Conservation (phyloP, 331 rosid genomes). For the Quercus tomentella region DNA sequence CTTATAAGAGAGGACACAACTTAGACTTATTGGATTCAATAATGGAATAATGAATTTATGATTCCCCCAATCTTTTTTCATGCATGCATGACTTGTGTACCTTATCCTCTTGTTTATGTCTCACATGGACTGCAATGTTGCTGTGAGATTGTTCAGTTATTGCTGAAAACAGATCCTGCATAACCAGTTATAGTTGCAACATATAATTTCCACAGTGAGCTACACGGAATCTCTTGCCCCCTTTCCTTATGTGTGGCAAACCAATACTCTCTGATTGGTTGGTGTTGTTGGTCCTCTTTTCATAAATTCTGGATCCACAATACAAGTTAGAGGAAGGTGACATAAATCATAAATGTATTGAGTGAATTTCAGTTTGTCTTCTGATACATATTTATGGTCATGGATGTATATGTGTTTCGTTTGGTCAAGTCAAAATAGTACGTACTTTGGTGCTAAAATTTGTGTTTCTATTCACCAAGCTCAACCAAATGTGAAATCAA, state of each 20-base stretch:
- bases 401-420: too few relatives aligned
- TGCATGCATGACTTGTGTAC: neutral
- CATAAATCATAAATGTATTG: neutral
- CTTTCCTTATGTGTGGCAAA: neutral
- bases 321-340: neutral
- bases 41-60: constrained; percentile 19
- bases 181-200: constrained; percentile 1
- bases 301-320: neutral
- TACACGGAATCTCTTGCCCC: neutral
- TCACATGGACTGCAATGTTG: constrained; percentile 1
- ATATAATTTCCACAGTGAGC: neutral
- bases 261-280: neutral
- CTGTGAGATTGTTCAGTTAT: neutral
- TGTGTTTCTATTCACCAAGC: too few relatives aligned
- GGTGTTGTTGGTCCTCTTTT: neutral
- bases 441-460: too few relatives aligned
- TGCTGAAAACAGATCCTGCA: neutral
- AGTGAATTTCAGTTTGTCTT: neutral
- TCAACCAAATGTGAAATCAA: too few relatives aligned
- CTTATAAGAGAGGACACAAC: constrained; percentile 5
- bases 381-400: too few relatives aligned
- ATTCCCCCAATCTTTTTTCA: neutral
- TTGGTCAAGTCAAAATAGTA: too few relatives aligned
- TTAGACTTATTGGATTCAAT: constrained; percentile 29
- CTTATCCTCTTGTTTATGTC: neutral